These are phyloP conservation scores for Agastache rugosa DNA, from an alignment of 257 asterid species.

Conservation along the genomic window DNA sequence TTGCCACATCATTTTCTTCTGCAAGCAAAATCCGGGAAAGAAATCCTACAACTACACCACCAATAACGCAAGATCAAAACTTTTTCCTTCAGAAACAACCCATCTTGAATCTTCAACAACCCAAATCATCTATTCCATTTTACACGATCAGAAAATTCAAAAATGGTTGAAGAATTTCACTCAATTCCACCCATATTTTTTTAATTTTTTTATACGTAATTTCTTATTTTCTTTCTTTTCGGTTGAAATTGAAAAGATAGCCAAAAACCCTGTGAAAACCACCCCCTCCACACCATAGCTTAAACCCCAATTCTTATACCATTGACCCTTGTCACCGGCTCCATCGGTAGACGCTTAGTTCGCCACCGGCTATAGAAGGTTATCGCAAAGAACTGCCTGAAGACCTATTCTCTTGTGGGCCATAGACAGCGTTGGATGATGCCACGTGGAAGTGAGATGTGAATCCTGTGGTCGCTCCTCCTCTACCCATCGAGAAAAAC, in stretches of 20 bases:
- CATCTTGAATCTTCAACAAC: constrained; percentile 36
- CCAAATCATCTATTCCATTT: constrained; percentile 29
- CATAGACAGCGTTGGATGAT: constrained; percentile 42
- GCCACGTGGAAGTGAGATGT: constrained; percentile 67
- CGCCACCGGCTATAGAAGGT: constrained; percentile 61
- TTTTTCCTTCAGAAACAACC: constrained; percentile 16
- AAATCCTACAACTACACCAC: constrained; percentile 26
- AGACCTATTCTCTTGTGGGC: constrained; percentile 77
- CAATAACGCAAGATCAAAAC: constrained; percentile 43
- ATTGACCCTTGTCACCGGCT: constrained; percentile 66
- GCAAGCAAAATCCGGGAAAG: constrained; percentile 36
- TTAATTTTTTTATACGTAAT: too few species aligned
- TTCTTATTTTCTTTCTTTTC: not conserved
- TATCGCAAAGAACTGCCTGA: constrained; percentile 64
- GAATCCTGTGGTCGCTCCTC: constrained; percentile 58
- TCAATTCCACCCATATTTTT: constrained; percentile 4
- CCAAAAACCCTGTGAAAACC: constrained; percentile 87
- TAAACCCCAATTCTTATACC: constrained; percentile 94
- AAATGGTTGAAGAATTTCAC: constrained; percentile 19
- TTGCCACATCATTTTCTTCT: constrained; percentile 38
- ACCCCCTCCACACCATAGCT: constrained; percentile 51
- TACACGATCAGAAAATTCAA: constrained; percentile 24
- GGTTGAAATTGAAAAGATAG: constrained; percentile 30
- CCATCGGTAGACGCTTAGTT: constrained; percentile 47
- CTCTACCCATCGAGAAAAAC: constrained; percentile 70